phyloP scores from a whole-genome alignment of 176 grass and related monocot genomes.

The Melocanna baccifera region DNA sequence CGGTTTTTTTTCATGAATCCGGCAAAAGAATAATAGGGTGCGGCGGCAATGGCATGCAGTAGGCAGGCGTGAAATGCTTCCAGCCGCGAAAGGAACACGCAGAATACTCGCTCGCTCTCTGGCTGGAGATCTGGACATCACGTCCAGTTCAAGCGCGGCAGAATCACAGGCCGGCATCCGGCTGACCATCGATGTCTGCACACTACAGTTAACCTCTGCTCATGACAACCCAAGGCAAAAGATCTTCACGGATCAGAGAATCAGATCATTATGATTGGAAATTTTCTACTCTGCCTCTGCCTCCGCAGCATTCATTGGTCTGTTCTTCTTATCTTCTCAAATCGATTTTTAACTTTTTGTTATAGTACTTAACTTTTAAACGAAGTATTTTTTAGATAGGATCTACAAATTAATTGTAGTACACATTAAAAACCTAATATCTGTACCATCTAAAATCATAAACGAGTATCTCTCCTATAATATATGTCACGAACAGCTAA shows the following conservation, averaged over 20 bases:
- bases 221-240: neutral
- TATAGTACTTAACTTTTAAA: too few species aligned
- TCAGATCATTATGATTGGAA: neutral
- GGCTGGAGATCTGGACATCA: neutral
- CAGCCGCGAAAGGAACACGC: neutral
- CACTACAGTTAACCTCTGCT: neutral
- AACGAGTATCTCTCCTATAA: too few species aligned
- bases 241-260: neutral
- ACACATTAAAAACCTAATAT: too few species aligned
- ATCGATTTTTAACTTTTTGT: too few species aligned
- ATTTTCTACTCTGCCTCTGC: neutral
- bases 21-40: neutral
- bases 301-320: neutral
- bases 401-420: too few species aligned
- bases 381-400: too few species aligned
- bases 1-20: neutral
- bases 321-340: too few species aligned
- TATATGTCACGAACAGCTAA: too few species aligned
- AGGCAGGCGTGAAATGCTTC: neutral
- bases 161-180: neutral
- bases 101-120: neutral
- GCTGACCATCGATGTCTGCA: neutral
- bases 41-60: neutral
- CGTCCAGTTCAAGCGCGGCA: slow-evolving; percentile 34
- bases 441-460: too few species aligned